Base-by-base conservation (phyloP, 768 basidiomycete species). In the Suillus subluteus region DNA sequence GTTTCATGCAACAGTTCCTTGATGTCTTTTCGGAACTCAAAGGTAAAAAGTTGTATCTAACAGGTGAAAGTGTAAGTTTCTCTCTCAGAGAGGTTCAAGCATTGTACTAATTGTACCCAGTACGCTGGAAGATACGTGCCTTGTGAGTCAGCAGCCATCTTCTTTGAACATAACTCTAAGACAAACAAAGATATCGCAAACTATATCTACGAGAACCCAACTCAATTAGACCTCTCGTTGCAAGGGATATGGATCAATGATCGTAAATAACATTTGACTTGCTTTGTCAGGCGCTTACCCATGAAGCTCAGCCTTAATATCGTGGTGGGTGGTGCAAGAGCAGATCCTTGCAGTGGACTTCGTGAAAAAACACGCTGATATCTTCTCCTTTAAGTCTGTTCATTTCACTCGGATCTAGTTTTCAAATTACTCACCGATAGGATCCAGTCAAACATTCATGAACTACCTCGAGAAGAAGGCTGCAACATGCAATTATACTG, bases 401-500 rank as follows among this genome's bases (percentile, higher is more conserved):
- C 11, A n/a, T 48, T 48, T 48, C 46, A 12, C n/a, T 48, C 5
- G n/a, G 16, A 43, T 7, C 43, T 43, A 43, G 18, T 43, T 43
- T 18, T 6, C 18, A 43, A 18, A 5, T 43, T 18, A 8, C 43
- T 43, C 18, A 43, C 43, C 6, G 7, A 43, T 18, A 18, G 18
- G 18, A 21, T 44, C 18, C 16, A 43, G 43, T 43, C 43, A 43
- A 6, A 43, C 43, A 2, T 43, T 18, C 43, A 43, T 43, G 43
- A 7, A 18, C 6, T 18, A 43, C 18, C 43, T 43, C 18, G 18
- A 43, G 6, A 6, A 43, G 43, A 43, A 9, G 44, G 44, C 21
- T 4, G 44, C 8, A 18, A 44, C 8, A 21, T 94, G 91, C 77
- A 84, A 86, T 64, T 93, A 91, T 72, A 74, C 86, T 0, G 82